phyloP scores from a whole-genome alignment of 176 grass and related monocot species.

The Carex parvula region DNA sequence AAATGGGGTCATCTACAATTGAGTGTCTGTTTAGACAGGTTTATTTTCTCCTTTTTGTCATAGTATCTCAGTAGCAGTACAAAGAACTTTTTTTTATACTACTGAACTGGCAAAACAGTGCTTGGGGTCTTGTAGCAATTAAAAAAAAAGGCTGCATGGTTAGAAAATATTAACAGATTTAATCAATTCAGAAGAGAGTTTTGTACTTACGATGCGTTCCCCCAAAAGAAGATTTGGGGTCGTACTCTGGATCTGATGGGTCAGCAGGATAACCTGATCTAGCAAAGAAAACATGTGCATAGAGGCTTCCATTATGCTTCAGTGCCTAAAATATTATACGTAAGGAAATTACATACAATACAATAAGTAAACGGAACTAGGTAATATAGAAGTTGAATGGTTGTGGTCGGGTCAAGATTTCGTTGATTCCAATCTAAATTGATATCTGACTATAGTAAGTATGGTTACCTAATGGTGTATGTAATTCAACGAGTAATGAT shows the following conservation, averaged over 20 bases:
- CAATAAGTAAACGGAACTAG: not conserved
- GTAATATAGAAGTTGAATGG: not conserved
- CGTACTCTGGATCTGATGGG: slow-evolving; percentile 91
- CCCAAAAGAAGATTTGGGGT: slow-evolving; percentile 64
- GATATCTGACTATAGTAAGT: not conserved
- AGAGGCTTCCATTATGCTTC: slow-evolving; percentile 86
- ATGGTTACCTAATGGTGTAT: not conserved
- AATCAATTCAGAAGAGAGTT: not conserved
- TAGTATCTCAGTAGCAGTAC: not conserved
- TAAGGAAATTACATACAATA: not conserved
- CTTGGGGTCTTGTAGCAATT: not conserved
- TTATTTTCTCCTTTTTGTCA: not conserved
- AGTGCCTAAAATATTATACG: slow-evolving; percentile 47
- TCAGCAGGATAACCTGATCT: slow-evolving; percentile 91
- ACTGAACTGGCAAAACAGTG: not conserved
- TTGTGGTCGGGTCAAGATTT: not conserved
- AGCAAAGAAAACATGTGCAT: slow-evolving; percentile 99
- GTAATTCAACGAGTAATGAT: not conserved
- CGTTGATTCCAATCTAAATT: not conserved
- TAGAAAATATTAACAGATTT: not conserved
- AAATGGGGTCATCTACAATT: not conserved
- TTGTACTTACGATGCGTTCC: slow-evolving; percentile 68
- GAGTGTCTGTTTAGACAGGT: not conserved
- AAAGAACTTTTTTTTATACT: not conserved
- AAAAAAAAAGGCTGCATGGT: not conserved